Percentiles rank a stretch among this genome's conserved stretches.
phyloP scores from a whole-genome alignment of 2,329 filamentous ascomycete genomes.

The Didymella exigua region DNA sequence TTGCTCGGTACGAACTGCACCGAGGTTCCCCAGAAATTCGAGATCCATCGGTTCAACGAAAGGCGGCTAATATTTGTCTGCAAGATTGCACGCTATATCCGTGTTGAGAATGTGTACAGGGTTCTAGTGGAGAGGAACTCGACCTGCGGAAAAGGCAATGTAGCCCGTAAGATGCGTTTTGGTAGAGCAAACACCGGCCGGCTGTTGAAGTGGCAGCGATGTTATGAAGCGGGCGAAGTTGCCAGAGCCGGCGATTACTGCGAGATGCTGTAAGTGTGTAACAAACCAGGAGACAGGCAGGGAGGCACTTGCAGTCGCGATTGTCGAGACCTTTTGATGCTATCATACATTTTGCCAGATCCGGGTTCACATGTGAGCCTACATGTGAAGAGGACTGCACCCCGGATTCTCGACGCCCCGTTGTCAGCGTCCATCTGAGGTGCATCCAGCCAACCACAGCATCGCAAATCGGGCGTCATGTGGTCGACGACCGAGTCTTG shows the following conservation, averaged over 20 bases:
- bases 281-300: background rate
- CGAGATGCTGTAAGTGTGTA: background rate
- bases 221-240: slow-evolving; percentile 23
- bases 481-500: slow-evolving; percentile 10
- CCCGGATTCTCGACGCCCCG: slow-evolving; percentile 14
- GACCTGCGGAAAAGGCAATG: slow-evolving; percentile 24
- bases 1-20: slow-evolving; percentile 15
- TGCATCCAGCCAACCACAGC: slow-evolving; percentile 7
- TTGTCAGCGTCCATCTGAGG: slow-evolving; percentile 10
- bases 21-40: slow-evolving; percentile 1
- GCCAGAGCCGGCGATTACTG: slow-evolving; percentile 20
- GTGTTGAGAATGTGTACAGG: background rate
- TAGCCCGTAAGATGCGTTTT: slow-evolving; percentile 20
- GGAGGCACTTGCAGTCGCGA: background rate
- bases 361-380: slow-evolving; percentile 14
- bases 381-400: slow-evolving; percentile 15
- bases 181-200: slow-evolving; percentile 35
- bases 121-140: background rate
- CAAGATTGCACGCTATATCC: background rate
- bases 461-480: slow-evolving; percentile 7
- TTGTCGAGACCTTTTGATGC: slow-evolving; percentile 2
- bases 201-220: slow-evolving; percentile 22
- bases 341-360: slow-evolving; percentile 4
- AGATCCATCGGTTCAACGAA: background rate
- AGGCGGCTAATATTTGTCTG: slow-evolving; percentile 1